phyloP scores from a whole-genome alignment of 2,329 filamentous ascomycete genomes.

The Didymosphaeria variabile region DNA sequence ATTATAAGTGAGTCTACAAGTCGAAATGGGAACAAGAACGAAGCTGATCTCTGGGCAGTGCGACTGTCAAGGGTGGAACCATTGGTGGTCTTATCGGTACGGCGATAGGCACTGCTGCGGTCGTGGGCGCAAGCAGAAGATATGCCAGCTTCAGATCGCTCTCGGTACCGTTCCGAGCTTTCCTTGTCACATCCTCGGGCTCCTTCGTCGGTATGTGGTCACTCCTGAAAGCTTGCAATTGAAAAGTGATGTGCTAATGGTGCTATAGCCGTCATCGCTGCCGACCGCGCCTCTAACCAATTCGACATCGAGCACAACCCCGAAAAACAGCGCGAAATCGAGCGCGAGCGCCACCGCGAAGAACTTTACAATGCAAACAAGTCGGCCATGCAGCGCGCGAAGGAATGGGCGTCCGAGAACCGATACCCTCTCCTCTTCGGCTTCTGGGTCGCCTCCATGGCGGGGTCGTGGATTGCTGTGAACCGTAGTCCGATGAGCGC shows the following conservation, averaged over 20 bases:
- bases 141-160: constrained; percentile 82
- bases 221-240: not conserved
- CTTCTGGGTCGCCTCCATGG: constrained; percentile 85
- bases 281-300: constrained; percentile 75
- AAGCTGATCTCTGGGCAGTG: constrained; percentile 51
- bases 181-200: constrained; percentile 81
- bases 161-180: constrained; percentile 88
- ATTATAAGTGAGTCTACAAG: constrained; percentile 71
- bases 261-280: constrained; percentile 73
- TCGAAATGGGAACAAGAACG: not conserved
- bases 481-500: constrained; percentile 77
- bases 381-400: constrained; percentile 66
- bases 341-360: constrained; percentile 47
- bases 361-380: constrained; percentile 62
- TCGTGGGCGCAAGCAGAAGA: constrained; percentile 72
- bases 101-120: constrained; percentile 71
- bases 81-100: constrained; percentile 77
- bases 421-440: constrained; percentile 86
- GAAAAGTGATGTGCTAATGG: constrained; percentile 22
- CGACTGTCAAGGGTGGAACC: constrained; percentile 80
- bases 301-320: constrained; percentile 78
- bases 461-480: constrained; percentile 76
- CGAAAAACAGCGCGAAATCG: constrained; percentile 41
- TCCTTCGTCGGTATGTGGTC: constrained; percentile 74
- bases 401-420: constrained; percentile 80